Percentiles rank a stretch among this genome's conserved stretches.
These are phyloP conservation scores for Annulohypoxylon nitens DNA, from an alignment of 495 filamentous ascomycete genomes.

Conservation along the genomic window DNA sequence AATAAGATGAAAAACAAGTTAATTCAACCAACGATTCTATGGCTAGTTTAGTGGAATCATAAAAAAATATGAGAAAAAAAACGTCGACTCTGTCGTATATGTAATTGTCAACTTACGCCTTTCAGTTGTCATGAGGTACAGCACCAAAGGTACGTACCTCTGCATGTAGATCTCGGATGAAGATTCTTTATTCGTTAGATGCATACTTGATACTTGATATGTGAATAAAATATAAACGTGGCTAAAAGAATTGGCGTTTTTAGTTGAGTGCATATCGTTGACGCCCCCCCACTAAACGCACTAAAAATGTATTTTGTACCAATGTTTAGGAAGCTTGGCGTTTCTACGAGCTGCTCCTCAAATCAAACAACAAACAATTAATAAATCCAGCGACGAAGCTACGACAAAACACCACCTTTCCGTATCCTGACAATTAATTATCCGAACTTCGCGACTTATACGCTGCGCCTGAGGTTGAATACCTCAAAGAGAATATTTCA, in stretches of 20 bases:
- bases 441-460: not conserved
- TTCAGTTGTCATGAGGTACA: slow-evolving; percentile 31
- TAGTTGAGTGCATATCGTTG: not conserved
- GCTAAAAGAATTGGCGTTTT: not conserved
- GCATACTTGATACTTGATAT: not conserved
- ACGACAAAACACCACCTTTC: slow-evolving; percentile 10
- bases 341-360: slow-evolving; percentile 18
- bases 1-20: not conserved
- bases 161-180: not conserved
- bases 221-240: not conserved
- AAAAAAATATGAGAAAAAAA: not conserved
- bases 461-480: slow-evolving; percentile 6
- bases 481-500: slow-evolving; percentile 30
- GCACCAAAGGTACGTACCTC: not conserved
- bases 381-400: slow-evolving; percentile 14
- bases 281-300: not conserved
- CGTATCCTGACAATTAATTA: slow-evolving; percentile 4
- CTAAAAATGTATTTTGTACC: slow-evolving; percentile 18
- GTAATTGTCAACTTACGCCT: slow-evolving; percentile 24
- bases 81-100: not conserved
- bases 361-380: slow-evolving; percentile 38
- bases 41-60: not conserved
- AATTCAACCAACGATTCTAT: no score
- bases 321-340: slow-evolving; percentile 23
- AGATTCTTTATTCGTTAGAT: not conserved